A percentile compares a stretch with the other conserved stretches of the same genome.
Evolutionary conservation across 2,329 filamentous ascomycete genomes (phyloP).

Genomic region (Alternaria arborescens): DNA sequence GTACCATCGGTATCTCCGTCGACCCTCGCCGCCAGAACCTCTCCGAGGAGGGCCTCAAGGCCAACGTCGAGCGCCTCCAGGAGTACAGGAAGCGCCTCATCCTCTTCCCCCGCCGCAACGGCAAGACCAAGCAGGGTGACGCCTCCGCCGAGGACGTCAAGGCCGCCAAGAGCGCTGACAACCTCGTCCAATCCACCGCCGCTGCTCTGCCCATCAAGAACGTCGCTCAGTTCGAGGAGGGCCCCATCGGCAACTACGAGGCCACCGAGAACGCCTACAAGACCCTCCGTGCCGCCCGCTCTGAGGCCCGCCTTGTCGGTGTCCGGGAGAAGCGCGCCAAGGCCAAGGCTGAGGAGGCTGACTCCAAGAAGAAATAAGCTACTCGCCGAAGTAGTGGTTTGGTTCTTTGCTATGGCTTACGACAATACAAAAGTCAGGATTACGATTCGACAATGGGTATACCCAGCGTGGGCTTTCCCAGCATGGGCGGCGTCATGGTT

Average conservation of each 20-base stretch:
- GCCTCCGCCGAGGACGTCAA: slow-evolving; percentile 83
- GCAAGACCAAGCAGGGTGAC: slow-evolving; percentile 92
- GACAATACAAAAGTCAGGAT: slow-evolving; percentile 45
- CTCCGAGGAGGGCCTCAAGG: slow-evolving; percentile 90
- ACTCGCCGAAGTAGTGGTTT: slow-evolving; percentile 24
- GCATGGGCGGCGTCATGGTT: slow-evolving; percentile 52
- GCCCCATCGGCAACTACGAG: slow-evolving; percentile 74
- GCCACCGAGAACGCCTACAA: slow-evolving; percentile 86
- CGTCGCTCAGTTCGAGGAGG: slow-evolving; percentile 78
- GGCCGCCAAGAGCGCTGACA: slow-evolving; percentile 66
- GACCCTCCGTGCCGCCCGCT: slow-evolving; percentile 83
- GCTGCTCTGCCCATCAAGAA: slow-evolving; percentile 76
- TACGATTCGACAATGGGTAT: slow-evolving; percentile 41
- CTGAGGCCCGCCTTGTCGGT: slow-evolving; percentile 82
- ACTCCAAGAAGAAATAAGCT: slow-evolving; percentile 80
- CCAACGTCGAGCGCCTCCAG: slow-evolving; percentile 97
- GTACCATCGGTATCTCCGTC: slow-evolving; percentile 96
- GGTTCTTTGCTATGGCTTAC: slow-evolving; percentile 40
- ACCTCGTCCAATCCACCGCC: slow-evolving; percentile 62
- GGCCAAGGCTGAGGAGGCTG: slow-evolving; percentile 85
- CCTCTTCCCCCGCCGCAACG: slow-evolving; percentile 94
- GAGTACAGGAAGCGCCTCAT: slow-evolving; percentile 96
- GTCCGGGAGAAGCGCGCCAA: slow-evolving; percentile 91
- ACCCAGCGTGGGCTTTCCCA: slow-evolving; percentile 44
- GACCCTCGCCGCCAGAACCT: slow-evolving; percentile 97